Percentiles rank a stretch among this genome's conserved stretches.
Conservation (phyloP, 2,329 filamentous ascomycete species). For the Penicillium capsulatum region DNA sequence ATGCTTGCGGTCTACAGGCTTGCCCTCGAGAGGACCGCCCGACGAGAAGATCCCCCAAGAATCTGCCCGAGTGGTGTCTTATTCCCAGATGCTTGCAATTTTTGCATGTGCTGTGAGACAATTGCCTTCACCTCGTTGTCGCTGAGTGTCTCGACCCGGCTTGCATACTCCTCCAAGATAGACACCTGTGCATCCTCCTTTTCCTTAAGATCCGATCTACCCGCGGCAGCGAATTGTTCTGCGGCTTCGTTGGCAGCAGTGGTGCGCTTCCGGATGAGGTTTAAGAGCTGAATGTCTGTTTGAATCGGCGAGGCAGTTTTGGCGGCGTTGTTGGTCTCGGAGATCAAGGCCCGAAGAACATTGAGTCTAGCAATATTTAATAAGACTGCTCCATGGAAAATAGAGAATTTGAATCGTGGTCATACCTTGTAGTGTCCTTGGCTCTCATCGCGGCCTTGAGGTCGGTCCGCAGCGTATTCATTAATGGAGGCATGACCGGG, state of each 20-base stretch:
- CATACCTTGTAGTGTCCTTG: slow-evolving; percentile 45
- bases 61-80: slow-evolving; percentile 39
- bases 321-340: slow-evolving; percentile 48
- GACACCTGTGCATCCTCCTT: slow-evolving; percentile 44
- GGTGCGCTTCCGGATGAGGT: slow-evolving; percentile 45
- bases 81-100: slow-evolving; percentile 33
- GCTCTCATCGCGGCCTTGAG: slow-evolving; percentile 49
- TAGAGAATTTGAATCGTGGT: neutral
- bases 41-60: slow-evolving; percentile 41
- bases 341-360: slow-evolving; percentile 47
- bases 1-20: slow-evolving; percentile 41
- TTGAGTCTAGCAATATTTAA: slow-evolving; percentile 36
- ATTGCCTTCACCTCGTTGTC: slow-evolving; percentile 39
- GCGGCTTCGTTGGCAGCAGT: slow-evolving; percentile 37
- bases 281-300: slow-evolving; percentile 46
- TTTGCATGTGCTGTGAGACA: slow-evolving; percentile 34
- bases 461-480: slow-evolving; percentile 44
- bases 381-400: neutral
- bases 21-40: slow-evolving; percentile 43
- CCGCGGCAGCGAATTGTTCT: slow-evolving; percentile 40
- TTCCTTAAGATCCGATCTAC: slow-evolving; percentile 43
- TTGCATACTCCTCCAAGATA: slow-evolving; percentile 45
- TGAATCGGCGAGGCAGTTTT: slow-evolving; percentile 45
- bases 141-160: slow-evolving; percentile 40
- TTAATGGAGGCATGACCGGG: slow-evolving; percentile 39